These are phyloP conservation scores for Hanseniaspora thailandica DNA, from an alignment of 805 yeast genomes.

Conservation along the genomic window DNA sequence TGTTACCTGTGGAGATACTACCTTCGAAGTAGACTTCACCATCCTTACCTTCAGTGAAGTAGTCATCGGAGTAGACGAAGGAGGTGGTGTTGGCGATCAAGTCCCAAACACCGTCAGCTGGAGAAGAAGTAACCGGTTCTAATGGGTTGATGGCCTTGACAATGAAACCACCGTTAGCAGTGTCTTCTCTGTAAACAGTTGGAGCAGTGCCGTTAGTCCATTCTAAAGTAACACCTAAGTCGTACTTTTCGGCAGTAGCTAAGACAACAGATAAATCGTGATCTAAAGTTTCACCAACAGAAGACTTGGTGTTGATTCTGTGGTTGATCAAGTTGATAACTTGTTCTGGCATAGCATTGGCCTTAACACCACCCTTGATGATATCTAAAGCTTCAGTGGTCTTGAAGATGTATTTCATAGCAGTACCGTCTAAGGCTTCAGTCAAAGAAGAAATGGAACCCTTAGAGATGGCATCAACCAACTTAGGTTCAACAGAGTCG, in stretches of 20 bases:
- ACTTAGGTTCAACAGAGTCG: constrained; percentile 20
- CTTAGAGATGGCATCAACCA: constrained; percentile 29
- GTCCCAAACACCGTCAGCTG: constrained; percentile 40
- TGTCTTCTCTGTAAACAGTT: constrained; percentile 13
- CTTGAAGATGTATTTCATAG: constrained; percentile 26
- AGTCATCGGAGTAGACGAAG: constrained; percentile 42
- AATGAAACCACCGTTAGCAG: constrained; percentile 18
- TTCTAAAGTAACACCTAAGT: constrained; percentile 16
- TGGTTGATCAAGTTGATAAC: constrained; percentile 43
- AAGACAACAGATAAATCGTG: constrained; percentile 22
- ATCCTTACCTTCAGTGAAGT: constrained; percentile 4
- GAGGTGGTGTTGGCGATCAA: constrained; percentile 49
- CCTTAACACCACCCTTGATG: constrained; percentile 52
- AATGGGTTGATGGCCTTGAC: constrained; percentile 26
- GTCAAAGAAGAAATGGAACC: constrained; percentile 30
- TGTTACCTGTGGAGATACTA: constrained; percentile 17
- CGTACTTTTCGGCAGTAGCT: constrained; percentile 17
- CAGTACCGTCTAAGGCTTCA: constrained; percentile 15
- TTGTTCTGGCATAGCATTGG: constrained; percentile 56
- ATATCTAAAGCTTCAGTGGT: constrained; percentile 55
- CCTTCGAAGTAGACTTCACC: constrained; percentile 16
- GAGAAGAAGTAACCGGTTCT: constrained; percentile 45
- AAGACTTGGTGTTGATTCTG: constrained; percentile 43
- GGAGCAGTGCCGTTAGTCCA: constrained; percentile 15
- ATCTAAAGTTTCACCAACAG: constrained; percentile 30